These are phyloP conservation scores for Pterocarpus macrocarpus DNA, from an alignment of 306 rosid species.

Conservation along the genomic window DNA sequence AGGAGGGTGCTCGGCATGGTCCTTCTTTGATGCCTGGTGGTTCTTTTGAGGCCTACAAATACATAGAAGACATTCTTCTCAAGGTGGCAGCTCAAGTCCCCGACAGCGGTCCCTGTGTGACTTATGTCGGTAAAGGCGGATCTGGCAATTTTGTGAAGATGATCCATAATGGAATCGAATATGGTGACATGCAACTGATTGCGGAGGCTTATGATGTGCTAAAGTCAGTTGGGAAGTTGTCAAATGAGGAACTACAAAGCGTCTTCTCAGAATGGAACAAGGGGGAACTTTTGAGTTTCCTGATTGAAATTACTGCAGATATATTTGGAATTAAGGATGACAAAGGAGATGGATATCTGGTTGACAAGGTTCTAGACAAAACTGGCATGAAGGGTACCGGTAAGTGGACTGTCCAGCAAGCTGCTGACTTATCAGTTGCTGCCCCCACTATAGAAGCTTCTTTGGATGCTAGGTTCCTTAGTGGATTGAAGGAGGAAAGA, in stretches of 20 bases:
- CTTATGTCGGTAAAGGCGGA: slow-evolving; percentile 82
- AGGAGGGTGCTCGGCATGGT: slow-evolving; percentile 84
- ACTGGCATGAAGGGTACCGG: slow-evolving; percentile 92
- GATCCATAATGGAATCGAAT: slow-evolving; percentile 85
- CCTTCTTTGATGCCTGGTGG: slow-evolving; percentile 96
- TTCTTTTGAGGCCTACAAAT: slow-evolving; percentile 72
- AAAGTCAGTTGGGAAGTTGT: slow-evolving; percentile 80
- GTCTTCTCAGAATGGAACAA: slow-evolving; percentile 84
- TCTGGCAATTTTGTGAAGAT: slow-evolving; percentile 89
- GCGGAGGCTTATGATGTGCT: slow-evolving; percentile 88
- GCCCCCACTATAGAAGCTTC: slow-evolving; percentile 86
- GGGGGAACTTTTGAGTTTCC: slow-evolving; percentile 81
- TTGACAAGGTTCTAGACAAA: slow-evolving; percentile 86
- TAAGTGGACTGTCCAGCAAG: slow-evolving; percentile 91
- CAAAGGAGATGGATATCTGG: slow-evolving; percentile 77
- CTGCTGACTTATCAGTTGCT: slow-evolving; percentile 84
- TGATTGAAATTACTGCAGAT: slow-evolving; percentile 83
- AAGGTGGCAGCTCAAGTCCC: slow-evolving; percentile 92
- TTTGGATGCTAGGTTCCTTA: slow-evolving; percentile 83
- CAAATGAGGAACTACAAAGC: slow-evolving; percentile 70
- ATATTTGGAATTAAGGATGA: slow-evolving; percentile 84
- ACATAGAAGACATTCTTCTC: slow-evolving; percentile 82
- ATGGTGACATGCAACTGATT: slow-evolving; percentile 90
- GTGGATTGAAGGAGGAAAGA: slow-evolving; percentile 84
- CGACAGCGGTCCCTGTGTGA: slow-evolving; percentile 85